Evolutionary conservation across 2,329 filamentous ascomycete genomes (phyloP).

Genomic region (Phoma sp.): DNA sequence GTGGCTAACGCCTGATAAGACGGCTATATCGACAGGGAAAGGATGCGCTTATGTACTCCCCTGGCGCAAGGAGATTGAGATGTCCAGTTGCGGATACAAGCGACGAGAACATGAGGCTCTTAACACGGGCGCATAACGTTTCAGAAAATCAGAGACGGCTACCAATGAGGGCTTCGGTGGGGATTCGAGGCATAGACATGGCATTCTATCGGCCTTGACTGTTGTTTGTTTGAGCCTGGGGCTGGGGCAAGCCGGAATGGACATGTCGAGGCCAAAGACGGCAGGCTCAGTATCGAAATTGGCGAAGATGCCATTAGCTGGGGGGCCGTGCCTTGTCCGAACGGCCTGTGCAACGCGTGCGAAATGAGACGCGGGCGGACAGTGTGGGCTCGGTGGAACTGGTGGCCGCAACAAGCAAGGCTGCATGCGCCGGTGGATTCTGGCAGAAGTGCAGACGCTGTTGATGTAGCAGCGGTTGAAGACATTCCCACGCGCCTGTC

Average conservation of each 20-base stretch:
- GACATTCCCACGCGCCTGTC: slow-evolving; percentile 11
- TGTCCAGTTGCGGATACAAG: slow-evolving; percentile 2
- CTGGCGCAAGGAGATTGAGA: slow-evolving; percentile 18
- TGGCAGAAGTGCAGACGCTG: neutral
- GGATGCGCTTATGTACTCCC: slow-evolving; percentile 7
- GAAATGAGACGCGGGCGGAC: slow-evolving; percentile 22
- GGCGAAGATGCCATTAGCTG: slow-evolving; percentile 16
- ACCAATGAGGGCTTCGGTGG: slow-evolving; percentile 4
- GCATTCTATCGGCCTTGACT: slow-evolving; percentile 1
- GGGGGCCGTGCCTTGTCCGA: slow-evolving; percentile 8
- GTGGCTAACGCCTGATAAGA: slow-evolving; percentile 8
- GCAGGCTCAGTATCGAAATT: slow-evolving; percentile 15
- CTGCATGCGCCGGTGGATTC: neutral
- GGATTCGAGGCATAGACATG: neutral
- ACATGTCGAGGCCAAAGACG: slow-evolving; percentile 11
- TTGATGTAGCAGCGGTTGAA: slow-evolving; percentile 2
- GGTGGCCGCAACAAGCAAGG: slow-evolving; percentile 3
- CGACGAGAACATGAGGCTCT: slow-evolving; percentile 14
- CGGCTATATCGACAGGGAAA: slow-evolving; percentile 3
- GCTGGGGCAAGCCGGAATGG: slow-evolving; percentile 17
- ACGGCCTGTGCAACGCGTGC: slow-evolving; percentile 23
- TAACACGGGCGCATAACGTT: slow-evolving; percentile 11
- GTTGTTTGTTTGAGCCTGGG: slow-evolving; percentile 1
- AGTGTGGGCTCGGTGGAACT: slow-evolving; percentile 3
- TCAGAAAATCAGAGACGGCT: slow-evolving; percentile 10